Percentiles rank a stretch among this genome's conserved stretches.
phyloP scores from a whole-genome alignment of 345 rosid genomes.

The Mangifera indica region DNA sequence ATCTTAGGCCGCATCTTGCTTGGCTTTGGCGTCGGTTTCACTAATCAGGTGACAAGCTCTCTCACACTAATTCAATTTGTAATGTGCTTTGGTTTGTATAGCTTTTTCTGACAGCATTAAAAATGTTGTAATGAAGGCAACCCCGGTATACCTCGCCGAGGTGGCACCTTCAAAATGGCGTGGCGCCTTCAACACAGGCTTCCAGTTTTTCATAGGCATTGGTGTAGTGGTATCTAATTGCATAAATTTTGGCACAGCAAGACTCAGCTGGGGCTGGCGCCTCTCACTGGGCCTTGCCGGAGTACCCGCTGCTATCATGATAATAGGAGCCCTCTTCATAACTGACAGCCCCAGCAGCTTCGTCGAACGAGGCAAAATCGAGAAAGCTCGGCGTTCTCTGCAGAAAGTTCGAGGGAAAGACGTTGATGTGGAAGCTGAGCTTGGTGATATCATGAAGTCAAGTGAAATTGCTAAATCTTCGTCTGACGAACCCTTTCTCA shows the following conservation, averaged over 20 bases:
- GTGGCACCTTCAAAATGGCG: slow-evolving; percentile 88
- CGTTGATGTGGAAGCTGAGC: slow-evolving; percentile 49
- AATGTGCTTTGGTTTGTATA: not conserved
- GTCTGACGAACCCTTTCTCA: slow-evolving; percentile 46
- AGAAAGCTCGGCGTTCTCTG: slow-evolving; percentile 51
- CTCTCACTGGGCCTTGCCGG: slow-evolving; percentile 76
- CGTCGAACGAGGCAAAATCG: slow-evolving; percentile 60
- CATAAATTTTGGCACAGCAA: slow-evolving; percentile 56
- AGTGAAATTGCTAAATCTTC: slow-evolving; percentile 48
- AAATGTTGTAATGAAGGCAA: slow-evolving; percentile 44
- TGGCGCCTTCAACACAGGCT: slow-evolving; percentile 78
- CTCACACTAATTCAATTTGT: not conserved
- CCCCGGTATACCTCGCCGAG: slow-evolving; percentile 82
- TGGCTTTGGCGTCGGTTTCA: slow-evolving; percentile 90
- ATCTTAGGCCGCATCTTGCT: slow-evolving; percentile 78
- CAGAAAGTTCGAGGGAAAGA: slow-evolving; percentile 44
- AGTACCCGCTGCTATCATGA: slow-evolving; percentile 71
- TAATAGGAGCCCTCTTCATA: slow-evolving; percentile 62
- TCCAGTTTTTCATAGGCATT: slow-evolving; percentile 68
- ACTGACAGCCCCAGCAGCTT: slow-evolving; percentile 75
- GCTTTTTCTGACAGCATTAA: not conserved
- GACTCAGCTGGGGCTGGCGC: slow-evolving; percentile 71
- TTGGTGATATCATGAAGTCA: slow-evolving; percentile 47
- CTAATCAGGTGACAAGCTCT: slow-evolving; percentile 74
- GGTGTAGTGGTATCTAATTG: slow-evolving; percentile 69